A percentile compares a stretch with the other conserved stretches of the same genome.
These are phyloP conservation scores for Limnomonas spitsbergensis DNA, from an alignment of 139 green algal species.

Conservation along the genomic window DNA sequence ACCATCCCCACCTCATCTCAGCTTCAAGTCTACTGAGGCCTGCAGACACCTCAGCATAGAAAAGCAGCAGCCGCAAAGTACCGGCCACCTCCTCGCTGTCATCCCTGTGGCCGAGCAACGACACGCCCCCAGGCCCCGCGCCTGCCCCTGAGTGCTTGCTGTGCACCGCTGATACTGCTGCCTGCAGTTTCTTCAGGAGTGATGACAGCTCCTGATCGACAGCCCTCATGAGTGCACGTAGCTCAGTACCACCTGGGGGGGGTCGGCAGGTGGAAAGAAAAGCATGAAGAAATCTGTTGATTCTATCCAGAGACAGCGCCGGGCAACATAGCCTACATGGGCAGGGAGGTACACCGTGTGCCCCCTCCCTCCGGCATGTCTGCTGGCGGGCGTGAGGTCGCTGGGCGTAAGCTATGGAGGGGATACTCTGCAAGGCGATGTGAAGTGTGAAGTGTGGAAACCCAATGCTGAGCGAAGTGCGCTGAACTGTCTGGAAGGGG, in stretches of 20 bases:
- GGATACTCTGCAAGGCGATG: too few relatives aligned
- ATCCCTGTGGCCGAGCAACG: not conserved
- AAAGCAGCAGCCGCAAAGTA: conserved; percentile 13
- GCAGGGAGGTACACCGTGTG: too few relatives aligned
- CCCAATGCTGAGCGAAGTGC: too few relatives aligned
- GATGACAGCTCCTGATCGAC: conserved; percentile 44
- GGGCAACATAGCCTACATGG: too few relatives aligned
- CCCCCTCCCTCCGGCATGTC: too few relatives aligned
- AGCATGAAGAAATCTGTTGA: too few relatives aligned
- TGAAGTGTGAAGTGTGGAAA: too few relatives aligned
- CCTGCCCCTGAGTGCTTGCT: not conserved
- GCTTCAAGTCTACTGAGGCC: conserved; percentile 23
- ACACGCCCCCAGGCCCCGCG: not conserved
- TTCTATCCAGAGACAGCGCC: too few relatives aligned
- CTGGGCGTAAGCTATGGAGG: too few relatives aligned
- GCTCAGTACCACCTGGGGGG: conserved; percentile 50
- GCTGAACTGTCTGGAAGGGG: too few relatives aligned
- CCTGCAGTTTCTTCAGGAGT: conserved; percentile 17
- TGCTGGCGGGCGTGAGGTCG: too few relatives aligned
- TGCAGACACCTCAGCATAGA: conserved; percentile 13
- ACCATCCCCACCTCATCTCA: not conserved
- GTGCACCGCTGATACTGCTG: conserved; percentile 9
- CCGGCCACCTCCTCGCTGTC: conserved; percentile 9
- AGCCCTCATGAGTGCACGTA: conserved; percentile 51
- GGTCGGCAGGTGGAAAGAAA: too few relatives aligned